These are phyloP conservation scores for Sporothrix inflata DNA, from an alignment of 2,329 filamentous ascomycete species.

Conservation along the genomic window DNA sequence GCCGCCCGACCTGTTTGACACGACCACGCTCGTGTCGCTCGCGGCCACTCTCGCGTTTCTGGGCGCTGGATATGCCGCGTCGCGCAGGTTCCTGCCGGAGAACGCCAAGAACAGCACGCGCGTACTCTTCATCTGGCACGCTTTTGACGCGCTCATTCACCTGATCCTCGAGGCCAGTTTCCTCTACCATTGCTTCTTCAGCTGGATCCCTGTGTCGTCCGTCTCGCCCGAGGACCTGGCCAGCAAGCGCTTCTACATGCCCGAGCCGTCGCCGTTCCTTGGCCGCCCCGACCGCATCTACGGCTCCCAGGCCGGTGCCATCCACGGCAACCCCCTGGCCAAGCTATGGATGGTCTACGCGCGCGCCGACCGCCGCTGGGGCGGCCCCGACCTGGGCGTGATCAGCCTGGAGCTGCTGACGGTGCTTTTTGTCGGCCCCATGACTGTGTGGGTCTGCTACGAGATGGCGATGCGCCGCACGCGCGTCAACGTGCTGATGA, in stretches of 20 bases:
- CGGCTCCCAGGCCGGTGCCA: slow-evolving; percentile 60
- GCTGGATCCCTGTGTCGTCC: slow-evolving; percentile 46
- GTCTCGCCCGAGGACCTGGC: slow-evolving; percentile 41
- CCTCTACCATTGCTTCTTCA: slow-evolving; percentile 92
- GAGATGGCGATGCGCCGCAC: slow-evolving; percentile 54
- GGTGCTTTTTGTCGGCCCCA: slow-evolving; percentile 63
- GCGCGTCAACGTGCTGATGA: slow-evolving; percentile 63
- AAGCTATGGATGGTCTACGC: slow-evolving; percentile 72
- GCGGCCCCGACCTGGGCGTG: slow-evolving; percentile 63
- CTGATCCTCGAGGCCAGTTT: slow-evolving; percentile 88
- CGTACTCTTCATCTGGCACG: slow-evolving; percentile 90
- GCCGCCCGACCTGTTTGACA: slow-evolving; percentile 62
- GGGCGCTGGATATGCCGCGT: slow-evolving; percentile 53
- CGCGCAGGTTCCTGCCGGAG: slow-evolving; percentile 52
- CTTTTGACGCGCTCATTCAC: slow-evolving; percentile 90
- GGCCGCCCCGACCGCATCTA: slow-evolving; percentile 55
- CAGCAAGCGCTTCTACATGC: slow-evolving; percentile 48
- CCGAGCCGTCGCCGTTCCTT: slow-evolving; percentile 52
- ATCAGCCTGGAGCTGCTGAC: slow-evolving; percentile 68
- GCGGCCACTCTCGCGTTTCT: slow-evolving; percentile 58
- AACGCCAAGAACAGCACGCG: slow-evolving; percentile 67
- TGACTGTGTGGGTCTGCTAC: slow-evolving; percentile 64
- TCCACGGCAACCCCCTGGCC: slow-evolving; percentile 52
- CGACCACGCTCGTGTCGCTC: slow-evolving; percentile 62
- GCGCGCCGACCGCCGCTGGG: slow-evolving; percentile 66